Base-by-base conservation (phyloP, 2,329 filamentous ascomycete species). In the Colletotrichum paranaense region DNA sequence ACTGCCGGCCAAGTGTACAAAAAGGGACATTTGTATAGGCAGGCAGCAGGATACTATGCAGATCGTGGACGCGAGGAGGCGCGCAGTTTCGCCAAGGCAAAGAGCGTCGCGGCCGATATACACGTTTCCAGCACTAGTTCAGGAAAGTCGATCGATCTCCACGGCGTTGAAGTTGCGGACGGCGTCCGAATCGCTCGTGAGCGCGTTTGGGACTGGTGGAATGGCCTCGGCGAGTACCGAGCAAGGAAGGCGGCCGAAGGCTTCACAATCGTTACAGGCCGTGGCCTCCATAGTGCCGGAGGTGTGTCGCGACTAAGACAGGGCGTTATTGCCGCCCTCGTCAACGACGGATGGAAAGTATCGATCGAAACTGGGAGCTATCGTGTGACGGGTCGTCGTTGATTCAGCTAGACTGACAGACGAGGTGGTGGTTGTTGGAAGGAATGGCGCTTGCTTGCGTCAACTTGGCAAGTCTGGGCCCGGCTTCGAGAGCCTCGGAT, bases 291-390 rank as follows among this genome's bases (percentile, higher is more conserved):
- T 82, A 97, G 91, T 77, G 88, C 91, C 59, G 91, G 93, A 65
- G 95, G 95, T 1, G 92, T 90, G 68, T 94, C 93, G 1, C 92
- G 91, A 76, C 81, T 98, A 72, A 92, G 95, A 5, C 92, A 93
- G 69, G 93, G 93, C 19, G 95, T 98, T n/a, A 92, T 89, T 59
- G 92, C 91, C 78, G 92, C 92, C 79, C 85, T 98, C 55, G 87
- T 92, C 52, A 88, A 90, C 57, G 94, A 96, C 73, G 95, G 95
- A 0, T 98, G 96, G 96, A 95, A 90, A 79, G 86, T 97, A 42
- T 90, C 95, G 80, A 88, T 93, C 57, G 88, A 91, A 56, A 91
- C 90, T 32, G 95, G 95, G 0, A 88, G 90, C 49, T 88, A 96
- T 78, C 84, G 92, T 62, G 90, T 98, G 19, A 91, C 85, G 12